Percentiles rank a stretch among this genome's conserved stretches.
These are phyloP conservation scores for Hypomyces perniciosus DNA, from an alignment of 2,329 filamentous ascomycete species.

Conservation along the genomic window DNA sequence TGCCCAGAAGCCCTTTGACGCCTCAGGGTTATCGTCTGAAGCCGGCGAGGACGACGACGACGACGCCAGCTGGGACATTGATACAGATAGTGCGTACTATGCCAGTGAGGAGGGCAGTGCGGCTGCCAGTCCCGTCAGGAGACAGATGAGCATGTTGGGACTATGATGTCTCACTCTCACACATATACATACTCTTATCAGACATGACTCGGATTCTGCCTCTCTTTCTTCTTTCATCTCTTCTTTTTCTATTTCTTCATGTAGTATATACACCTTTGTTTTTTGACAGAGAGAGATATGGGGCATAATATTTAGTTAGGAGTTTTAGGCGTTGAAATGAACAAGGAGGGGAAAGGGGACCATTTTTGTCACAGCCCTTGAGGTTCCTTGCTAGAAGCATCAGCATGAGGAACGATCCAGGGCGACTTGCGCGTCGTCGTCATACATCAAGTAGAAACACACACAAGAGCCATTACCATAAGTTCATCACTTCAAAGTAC, in stretches of 20 bases:
- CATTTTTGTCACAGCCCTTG: neutral
- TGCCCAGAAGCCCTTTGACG: conserved; percentile 82
- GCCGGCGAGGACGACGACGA: conserved; percentile 44
- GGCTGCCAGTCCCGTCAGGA: conserved; percentile 60
- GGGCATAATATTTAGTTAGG: neutral
- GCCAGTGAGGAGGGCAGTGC: conserved; percentile 67
- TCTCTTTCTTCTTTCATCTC: neutral
- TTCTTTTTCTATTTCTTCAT: neutral
- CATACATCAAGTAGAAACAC: too few relatives aligned
- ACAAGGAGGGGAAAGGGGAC: too few relatives aligned
- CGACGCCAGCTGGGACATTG: conserved; percentile 80
- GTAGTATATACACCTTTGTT: neutral
- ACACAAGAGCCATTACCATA: too few relatives aligned
- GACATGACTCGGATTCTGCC: neutral
- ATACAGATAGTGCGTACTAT: conserved; percentile 72
- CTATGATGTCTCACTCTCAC: conserved; percentile 17
- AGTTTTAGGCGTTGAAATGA: neutral
- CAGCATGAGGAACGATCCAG: too few relatives aligned
- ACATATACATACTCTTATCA: neutral
- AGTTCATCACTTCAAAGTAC: too few relatives aligned
- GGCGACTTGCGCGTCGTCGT: too few relatives aligned
- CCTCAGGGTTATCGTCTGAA: conserved; percentile 19
- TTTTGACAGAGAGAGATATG: neutral
- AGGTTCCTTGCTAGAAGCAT: too few relatives aligned
- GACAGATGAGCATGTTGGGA: conserved; percentile 68